Base-by-base conservation (phyloP, 176 grass and related monocot species). In the Carex kokanica region DNA sequence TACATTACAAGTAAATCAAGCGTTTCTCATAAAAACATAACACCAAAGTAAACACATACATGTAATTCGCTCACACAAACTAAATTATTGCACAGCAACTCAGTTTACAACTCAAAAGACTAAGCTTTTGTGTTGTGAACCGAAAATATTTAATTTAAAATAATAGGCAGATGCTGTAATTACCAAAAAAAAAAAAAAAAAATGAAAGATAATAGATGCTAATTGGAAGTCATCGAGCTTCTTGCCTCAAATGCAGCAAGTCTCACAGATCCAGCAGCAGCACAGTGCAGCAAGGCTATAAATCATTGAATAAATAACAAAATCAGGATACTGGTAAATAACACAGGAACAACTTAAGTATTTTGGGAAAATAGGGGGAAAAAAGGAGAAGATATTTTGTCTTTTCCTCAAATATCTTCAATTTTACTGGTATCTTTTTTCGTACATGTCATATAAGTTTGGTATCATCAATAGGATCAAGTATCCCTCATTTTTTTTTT, bases 201-300 rank as follows among this genome's bases (percentile, higher is more conserved):
- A 34, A 73, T 55, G 6, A 16, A 56, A 74, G 13, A 75, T 82
- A 36, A 53, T 82, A 65, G 12, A 17, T 78, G 51, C 73, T 78
- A 18, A 53, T n/a, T 20, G 32, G 63, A 16, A 23, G 67, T 16
- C 18, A 68, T 20, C 13, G 16, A 56, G 16, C 78, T 49, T 69
- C 58, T 24, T 16, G 54, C 21, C 72, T 90, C 88, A 93, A 55
- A 89, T 41, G 83, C 93, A 96, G 83, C 93, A 96, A 83, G 90
- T 93, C 88, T 96, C 93, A 47, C 90, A 96, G 56, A 96, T 93
- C 93, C 93, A 96, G 88, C 93, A 96, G 91, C 93, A 96, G 83
- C 93, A 96, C 2, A 96, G 87, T 15, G 93, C 91, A 18, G 93
- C 88, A 4, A 96, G 85, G 43, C 93, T 96, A 88, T 49, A 88